Evolutionary conservation across 2,329 filamentous ascomycete species (phyloP).

Genomic region (Ceratocystis alfenasii): DNA sequence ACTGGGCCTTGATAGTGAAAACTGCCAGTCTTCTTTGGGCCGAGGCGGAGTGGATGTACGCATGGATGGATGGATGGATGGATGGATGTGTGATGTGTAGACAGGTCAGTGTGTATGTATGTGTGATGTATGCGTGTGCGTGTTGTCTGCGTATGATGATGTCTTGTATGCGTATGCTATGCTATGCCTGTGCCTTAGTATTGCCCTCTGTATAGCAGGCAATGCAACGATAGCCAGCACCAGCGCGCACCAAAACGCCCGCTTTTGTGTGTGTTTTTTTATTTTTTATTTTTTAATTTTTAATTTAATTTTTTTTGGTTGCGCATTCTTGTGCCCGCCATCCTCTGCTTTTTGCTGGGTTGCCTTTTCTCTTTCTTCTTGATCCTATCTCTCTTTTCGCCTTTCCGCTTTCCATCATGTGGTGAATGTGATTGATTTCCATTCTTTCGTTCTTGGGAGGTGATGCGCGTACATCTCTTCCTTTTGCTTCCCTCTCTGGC

Average conservation of each 20-base stretch:
- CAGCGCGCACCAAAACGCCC: neutral
- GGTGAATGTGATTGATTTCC: neutral
- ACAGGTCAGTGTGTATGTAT: too few species aligned
- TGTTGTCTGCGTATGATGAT: too few species aligned
- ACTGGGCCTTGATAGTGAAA: too few species aligned
- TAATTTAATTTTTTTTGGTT: neutral
- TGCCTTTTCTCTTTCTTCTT: neutral
- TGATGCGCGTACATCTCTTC: neutral
- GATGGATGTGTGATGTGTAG: too few species aligned
- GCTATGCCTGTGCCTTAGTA: too few species aligned
- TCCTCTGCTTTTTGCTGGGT: neutral
- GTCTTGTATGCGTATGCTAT: too few species aligned
- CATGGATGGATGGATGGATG: too few species aligned
- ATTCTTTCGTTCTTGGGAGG: neutral
- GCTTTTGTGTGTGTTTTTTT: neutral
- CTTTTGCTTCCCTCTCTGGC: neutral
- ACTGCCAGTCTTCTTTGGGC: too few species aligned
- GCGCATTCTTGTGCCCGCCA: neutral
- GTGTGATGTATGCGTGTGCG: too few species aligned
- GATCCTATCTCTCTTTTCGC: neutral
- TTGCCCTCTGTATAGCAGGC: too few species aligned
- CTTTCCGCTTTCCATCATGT: neutral
- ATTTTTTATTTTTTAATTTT: neutral
- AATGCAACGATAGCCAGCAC: neutral
- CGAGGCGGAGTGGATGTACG: too few species aligned